phyloP scores from a whole-genome alignment of 768 basidiomycete species.

The Tylopilus felleus region DNA sequence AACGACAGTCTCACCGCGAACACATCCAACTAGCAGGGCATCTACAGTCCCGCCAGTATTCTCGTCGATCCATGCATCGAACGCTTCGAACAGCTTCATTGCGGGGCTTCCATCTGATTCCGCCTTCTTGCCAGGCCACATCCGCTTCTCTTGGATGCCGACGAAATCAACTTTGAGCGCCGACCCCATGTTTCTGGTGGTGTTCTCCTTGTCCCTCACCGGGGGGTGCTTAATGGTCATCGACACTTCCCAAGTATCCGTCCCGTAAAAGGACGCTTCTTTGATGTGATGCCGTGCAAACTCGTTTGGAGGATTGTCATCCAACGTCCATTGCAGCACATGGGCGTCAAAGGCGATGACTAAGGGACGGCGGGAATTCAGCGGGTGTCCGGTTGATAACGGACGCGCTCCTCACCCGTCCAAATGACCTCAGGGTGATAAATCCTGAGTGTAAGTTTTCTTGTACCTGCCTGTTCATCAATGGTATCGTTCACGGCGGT shows the following conservation, averaged over 20 bases:
- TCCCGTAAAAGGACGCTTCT: conserved; percentile 83
- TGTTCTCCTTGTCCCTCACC: neutral
- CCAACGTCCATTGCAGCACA: conserved; percentile 80
- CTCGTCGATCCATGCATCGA: conserved; percentile 73
- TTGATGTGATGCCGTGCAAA: conserved; percentile 84
- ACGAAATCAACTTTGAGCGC: conserved; percentile 67
- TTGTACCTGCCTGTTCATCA: conserved; percentile 56
- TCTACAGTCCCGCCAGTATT: conserved; percentile 65
- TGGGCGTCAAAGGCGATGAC: conserved; percentile 91
- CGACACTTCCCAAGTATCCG: conserved; percentile 68
- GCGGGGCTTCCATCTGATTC: conserved; percentile 51
- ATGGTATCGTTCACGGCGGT: conserved; percentile 53
- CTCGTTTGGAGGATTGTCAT: conserved; percentile 73
- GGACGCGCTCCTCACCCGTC: conserved; percentile 52
- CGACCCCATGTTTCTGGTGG: neutral
- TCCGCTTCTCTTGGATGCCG: conserved; percentile 77
- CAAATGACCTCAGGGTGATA: conserved; percentile 82
- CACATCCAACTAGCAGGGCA: conserved; percentile 63
- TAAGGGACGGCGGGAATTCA: conserved; percentile 19
- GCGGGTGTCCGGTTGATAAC: neutral
- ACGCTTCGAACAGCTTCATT: conserved; percentile 68
- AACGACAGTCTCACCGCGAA: conserved; percentile 56
- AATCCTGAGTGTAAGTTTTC: conserved; percentile 66
- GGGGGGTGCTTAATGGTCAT: conserved; percentile 59
- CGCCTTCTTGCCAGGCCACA: conserved; percentile 72